Evolutionary conservation across 108 stramenopile species (phyloP), one percentile per base, ranked within the genome.

Genomic region (Craspedostauros australis): DNA sequence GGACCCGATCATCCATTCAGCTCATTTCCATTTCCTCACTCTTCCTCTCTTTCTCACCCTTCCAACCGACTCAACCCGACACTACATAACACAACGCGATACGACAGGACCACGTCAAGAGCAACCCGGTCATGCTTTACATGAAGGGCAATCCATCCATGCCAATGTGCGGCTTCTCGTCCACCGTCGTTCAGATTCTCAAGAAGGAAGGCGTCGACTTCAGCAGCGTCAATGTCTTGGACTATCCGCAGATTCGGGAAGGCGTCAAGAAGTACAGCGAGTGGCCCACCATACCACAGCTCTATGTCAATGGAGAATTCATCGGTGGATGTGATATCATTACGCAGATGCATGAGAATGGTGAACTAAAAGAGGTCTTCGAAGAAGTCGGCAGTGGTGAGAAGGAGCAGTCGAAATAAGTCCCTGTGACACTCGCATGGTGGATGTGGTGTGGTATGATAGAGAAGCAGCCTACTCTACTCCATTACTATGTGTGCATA

Each of bases 141-240:
- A 99, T 99, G 99, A 99, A 99, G 68, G 99, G 99, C 31, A 96
- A 92, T 22, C 97, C 97, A 12, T 28, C 63, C 25, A 75, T 78
- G 66, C 99, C 99, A 12, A 84, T 84, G 83, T 99, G 99, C 67
- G 99, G 99, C 23, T 99, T 99, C 72, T 91, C 87, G 25, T 78
- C 86, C 39, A 84, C 76, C 25, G 90, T 91, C 1, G 91, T 97
- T 2, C 62, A 85, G 54, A 83, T 94, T 21, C 75, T 99, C 14
- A 72, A 96, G 72, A 65, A 60, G 16, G 51, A 80, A 34, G 96
- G 95, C 1, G 88, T 91, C 14, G 91, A 95, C 53, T 99, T 98
- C 83, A 59, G 72, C 43, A 79, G 82, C 40, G 96, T 98, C 40
- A 97, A 99, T 82, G 97, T 99, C 18, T 68, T 99, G 44, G 95